A percentile compares a stretch with the other conserved stretches of the same genome.
phyloP scores from a whole-genome alignment of 108 stramenopile genomes.

The Nitzschia sp. region DNA sequence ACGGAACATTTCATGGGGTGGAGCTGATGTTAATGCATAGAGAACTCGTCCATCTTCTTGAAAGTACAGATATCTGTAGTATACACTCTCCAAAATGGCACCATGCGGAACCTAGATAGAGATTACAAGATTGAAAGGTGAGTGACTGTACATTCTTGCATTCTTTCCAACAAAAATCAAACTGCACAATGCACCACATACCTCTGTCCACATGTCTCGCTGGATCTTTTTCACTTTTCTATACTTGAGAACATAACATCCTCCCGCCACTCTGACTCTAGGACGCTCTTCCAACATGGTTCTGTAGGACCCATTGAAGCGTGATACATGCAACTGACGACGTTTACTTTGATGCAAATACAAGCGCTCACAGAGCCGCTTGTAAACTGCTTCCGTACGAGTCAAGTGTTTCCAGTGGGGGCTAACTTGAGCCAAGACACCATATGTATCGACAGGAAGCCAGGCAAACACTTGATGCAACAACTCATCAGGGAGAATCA shows the following conservation, averaged over 20 bases:
- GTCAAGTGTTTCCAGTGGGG: conserved; percentile 79
- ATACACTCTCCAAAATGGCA: conserved; percentile 71
- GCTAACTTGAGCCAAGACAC: conserved; percentile 57
- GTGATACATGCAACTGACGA: conserved; percentile 55
- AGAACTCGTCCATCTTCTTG: conserved; percentile 80
- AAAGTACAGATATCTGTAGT: conserved; percentile 72
- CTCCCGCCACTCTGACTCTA: conserved; percentile 70
- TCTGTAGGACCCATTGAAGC: conserved; percentile 68
- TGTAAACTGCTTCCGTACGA: conserved; percentile 70
- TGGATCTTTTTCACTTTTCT: conserved; percentile 55
- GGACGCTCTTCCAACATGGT: conserved; percentile 75
- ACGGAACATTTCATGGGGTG: conserved; percentile 75
- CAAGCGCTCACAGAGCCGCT: conserved; percentile 63
- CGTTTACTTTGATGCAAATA: conserved; percentile 76
- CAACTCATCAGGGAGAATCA: conserved; percentile 72
- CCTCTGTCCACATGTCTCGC: conserved; percentile 84
- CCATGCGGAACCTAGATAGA: conserved; percentile 55
- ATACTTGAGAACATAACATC: conserved; percentile 75
- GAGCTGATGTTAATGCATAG: conserved; percentile 66
- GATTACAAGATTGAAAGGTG: too few relatives aligned
- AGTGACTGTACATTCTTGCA: too few relatives aligned
- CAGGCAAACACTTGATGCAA: conserved; percentile 65
- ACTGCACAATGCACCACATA: conserved; percentile 3
- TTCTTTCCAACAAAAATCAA: not conserved
- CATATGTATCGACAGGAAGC: conserved; percentile 66